Evolutionary conservation across 306 rosid genomes (phyloP), one percentile per base, ranked within the genome.

Genomic region (Prinsepia uniflora): DNA sequence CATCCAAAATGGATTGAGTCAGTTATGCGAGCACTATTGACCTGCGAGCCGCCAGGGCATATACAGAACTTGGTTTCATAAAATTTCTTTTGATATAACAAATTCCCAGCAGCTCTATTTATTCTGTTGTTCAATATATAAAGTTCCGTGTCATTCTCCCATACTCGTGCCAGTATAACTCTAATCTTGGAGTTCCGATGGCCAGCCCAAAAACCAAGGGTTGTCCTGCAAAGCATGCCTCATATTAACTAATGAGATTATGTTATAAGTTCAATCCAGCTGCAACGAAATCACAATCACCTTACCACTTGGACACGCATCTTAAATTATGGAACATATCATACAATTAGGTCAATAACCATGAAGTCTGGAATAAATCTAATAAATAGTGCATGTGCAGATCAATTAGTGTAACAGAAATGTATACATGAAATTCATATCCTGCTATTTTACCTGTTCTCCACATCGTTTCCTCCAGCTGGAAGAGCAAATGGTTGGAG

Each of bases 31-130:
- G 99, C 97, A 80, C 99, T 94, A 71, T 94, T 94, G 69, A 94
- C 99, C 81, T 94, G 97, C 44, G 99, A 94, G 71, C 99, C 99
- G 50, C 99, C 97, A 54, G 99, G 99, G 82, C 99, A 94, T 72
- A 94, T 89, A 80, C 97, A 94, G 76, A 87, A 91, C 77, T 89
- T 94, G 46, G 86, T 94, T 59, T 72, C 82, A 78, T 94, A 94
- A 73, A 94, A 94, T 81, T 87, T 84, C 84, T 89, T 89, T 76
- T 94, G 99, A 80, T 94, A 94, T 56, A 86, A 72, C 75, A 91
- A 79, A 70, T 79, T 90, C 75, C 97, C 99, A 44, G 76, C 82
- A 46, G 99, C 97, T 79, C 99, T 87, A 50, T 80, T 91, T 63
- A 94, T 94, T 85, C 97, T 84, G 83, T 91, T 89, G 83, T 86